phyloP scores from a whole-genome alignment of 2,329 filamentous ascomycete species.

The Drechslera avenae region DNA sequence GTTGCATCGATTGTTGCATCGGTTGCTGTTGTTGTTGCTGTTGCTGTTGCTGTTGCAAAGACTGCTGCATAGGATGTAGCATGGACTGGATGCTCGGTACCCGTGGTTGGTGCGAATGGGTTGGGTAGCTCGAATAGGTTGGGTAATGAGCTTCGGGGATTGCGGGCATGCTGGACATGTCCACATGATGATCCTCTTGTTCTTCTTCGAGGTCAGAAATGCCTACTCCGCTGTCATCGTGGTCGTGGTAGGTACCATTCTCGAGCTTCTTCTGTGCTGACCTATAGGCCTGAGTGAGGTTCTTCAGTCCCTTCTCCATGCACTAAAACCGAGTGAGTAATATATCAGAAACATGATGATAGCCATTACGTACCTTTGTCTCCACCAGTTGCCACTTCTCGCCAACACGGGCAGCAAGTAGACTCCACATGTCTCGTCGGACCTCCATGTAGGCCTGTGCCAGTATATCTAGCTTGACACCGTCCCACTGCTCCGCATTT shows the following conservation, averaged over 20 bases:
- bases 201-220: slow-evolving; percentile 57
- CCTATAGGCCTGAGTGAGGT: slow-evolving; percentile 72
- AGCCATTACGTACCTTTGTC: slow-evolving; percentile 66
- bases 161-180: slow-evolving; percentile 31
- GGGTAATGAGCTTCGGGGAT: slow-evolving; percentile 27
- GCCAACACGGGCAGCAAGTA: slow-evolving; percentile 66
- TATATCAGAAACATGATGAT: background rate
- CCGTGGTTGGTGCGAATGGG: slow-evolving; percentile 32
- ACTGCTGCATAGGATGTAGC: slow-evolving; percentile 32
- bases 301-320: slow-evolving; percentile 83
- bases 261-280: slow-evolving; percentile 67
- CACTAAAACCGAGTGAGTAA: slow-evolving; percentile 60
- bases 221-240: slow-evolving; percentile 74
- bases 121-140: slow-evolving; percentile 28
- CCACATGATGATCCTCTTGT: slow-evolving; percentile 40
- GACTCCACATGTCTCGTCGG: slow-evolving; percentile 80
- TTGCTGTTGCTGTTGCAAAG: slow-evolving; percentile 18
- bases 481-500: slow-evolving; percentile 79
- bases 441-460: slow-evolving; percentile 79
- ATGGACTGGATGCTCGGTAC: slow-evolving; percentile 50
- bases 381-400: slow-evolving; percentile 73
- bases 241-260: slow-evolving; percentile 51
- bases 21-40: slow-evolving; percentile 10
- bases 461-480: slow-evolving; percentile 72
- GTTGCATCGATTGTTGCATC: slow-evolving; percentile 12